Base-by-base conservation (phyloP, 2,329 filamentous ascomycete genomes). In the Monosporascus sp. region DNA sequence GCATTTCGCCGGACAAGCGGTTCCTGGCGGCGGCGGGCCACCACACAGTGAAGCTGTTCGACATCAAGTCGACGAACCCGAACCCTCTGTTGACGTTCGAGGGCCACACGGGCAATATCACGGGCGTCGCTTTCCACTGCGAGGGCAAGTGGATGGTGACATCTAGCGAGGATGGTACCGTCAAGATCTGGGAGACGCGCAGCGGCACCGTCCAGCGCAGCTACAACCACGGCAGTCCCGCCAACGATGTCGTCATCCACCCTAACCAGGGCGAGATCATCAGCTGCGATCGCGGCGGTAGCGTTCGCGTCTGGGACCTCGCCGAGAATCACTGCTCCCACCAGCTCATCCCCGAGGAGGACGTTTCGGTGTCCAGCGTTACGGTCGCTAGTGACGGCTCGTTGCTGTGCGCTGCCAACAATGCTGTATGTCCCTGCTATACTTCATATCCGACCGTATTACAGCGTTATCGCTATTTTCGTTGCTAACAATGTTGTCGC, bases 111-210 rank as follows among this genome's bases (percentile, higher is more conserved):
- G 90, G 87, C 60, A 99, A 99, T 66, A 87, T 99, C 68, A 99
- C 94, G 0, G 94, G 94, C 44, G 89, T 99, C 47, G 92, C 92
- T 11, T 99, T 99, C 69, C 94, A 99, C 71, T 97, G 93, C 70
- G 94, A 99, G 72, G 92, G 93, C 11, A 99, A 99, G 75, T 99
- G 94, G 94, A 97, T 99, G 89, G 94, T 97, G 18, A 99, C 94
- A 9, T 95, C 89, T 70, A 96, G 90, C 47, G 94, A 99, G 72
- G 94, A 99, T 67, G 90, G 92, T 63, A 96, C 90, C 0, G 92
- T 97, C 66, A 96, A 96, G 78, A 96, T 97, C 58, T 97, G 92
- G 92, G 93, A 97, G 69, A 96, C 91, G 5, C 79, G 92, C 47
- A 89, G 82, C 14, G 93, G 90, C 46, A 85, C 82, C 53, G 84